Evolutionary conservation across 2,329 filamentous ascomycete species (phyloP), one percentile per base, ranked within the genome.

Genomic region (Ophiostoma angusticollis): DNA sequence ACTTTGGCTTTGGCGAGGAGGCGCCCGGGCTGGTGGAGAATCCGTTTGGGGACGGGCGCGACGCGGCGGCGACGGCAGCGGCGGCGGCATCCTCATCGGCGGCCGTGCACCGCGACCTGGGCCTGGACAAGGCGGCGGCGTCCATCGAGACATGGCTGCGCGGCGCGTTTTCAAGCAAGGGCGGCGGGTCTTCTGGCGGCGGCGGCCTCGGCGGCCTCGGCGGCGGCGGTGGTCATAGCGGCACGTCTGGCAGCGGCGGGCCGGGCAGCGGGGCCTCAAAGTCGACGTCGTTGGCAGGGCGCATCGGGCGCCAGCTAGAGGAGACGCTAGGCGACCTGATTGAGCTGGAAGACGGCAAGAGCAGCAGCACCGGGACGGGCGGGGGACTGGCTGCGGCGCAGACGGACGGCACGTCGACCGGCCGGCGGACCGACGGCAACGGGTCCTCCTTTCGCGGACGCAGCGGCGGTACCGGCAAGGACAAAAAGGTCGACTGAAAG

Each of bases 71-170:
- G n/a, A n/a, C n/a, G n/a, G n/a, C n/a, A n/a, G n/a, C n/a, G n/a
- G n/a, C n/a, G n/a, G n/a, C n/a, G n/a, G n/a, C n/a, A n/a, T n/a
- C n/a, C n/a, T n/a, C n/a, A n/a, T 52, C 65, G 9, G 49, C 59
- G 5, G 13, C 35, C 1, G 21, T 21, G n/a, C 59, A 62, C 35
- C 65, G 69, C 33, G 67, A 68, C 12, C 66, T 59, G 3, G 65
- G 70, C 1, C 63, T 96, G 3, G 86, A 94, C 51, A 83, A 87
- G 46, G 79, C 93, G 9, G 86, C 87, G 1, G 81, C 84, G 6
- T 80, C 82, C 3, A 78, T 96, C 22, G 91, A 96, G 60, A 81
- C 79, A 1, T 98, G 91, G 86, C 67, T 96, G 43, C 71, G 87
- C 44, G 84, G 85, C 45, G 78, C 93, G 27, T 84, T 85, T 43